Evolutionary conservation across 192 early-diverging fungal species (phyloP).

Genomic region (Entomortierella chlamydospora): DNA sequence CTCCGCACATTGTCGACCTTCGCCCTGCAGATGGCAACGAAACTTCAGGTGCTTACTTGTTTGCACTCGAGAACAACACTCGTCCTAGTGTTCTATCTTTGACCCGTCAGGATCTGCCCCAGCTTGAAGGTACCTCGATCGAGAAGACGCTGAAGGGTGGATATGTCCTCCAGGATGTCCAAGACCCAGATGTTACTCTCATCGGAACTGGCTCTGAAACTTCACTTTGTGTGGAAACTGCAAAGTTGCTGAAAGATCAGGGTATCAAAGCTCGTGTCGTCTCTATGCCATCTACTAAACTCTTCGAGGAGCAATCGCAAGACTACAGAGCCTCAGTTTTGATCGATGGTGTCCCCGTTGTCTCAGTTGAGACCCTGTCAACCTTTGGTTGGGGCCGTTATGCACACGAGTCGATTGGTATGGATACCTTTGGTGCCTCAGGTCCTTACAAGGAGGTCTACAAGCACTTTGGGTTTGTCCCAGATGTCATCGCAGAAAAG

Average conservation of each 20-base stretch:
- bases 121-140: conserved; percentile 85
- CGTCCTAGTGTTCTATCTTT: conserved; percentile 89
- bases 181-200: conserved; percentile 73
- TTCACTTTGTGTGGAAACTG: conserved; percentile 87
- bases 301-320: conserved; percentile 87
- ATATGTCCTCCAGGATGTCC: conserved; percentile 81
- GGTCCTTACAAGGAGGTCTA: conserved; percentile 88
- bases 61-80: conserved; percentile 75
- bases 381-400: conserved; percentile 95
- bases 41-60: conserved; percentile 88
- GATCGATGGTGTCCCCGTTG: conserved; percentile 79
- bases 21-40: conserved; percentile 97
- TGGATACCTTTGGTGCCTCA: conserved; percentile 90
- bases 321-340: conserved; percentile 89
- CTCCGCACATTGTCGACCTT: conserved; percentile 88
- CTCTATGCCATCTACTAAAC: conserved; percentile 92
- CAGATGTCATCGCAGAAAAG: conserved; percentile 78
- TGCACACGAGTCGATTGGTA: conserved; percentile 88
- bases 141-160: conserved; percentile 88
- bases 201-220: conserved; percentile 94
- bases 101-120: conserved; percentile 95
- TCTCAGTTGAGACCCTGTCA: conserved; percentile 88
- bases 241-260: conserved; percentile 73
- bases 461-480: conserved; percentile 86
- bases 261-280: conserved; percentile 82